phyloP scores from a whole-genome alignment of 2,329 filamentous ascomycete species.

The Pseudogymnoascus sp. region DNA sequence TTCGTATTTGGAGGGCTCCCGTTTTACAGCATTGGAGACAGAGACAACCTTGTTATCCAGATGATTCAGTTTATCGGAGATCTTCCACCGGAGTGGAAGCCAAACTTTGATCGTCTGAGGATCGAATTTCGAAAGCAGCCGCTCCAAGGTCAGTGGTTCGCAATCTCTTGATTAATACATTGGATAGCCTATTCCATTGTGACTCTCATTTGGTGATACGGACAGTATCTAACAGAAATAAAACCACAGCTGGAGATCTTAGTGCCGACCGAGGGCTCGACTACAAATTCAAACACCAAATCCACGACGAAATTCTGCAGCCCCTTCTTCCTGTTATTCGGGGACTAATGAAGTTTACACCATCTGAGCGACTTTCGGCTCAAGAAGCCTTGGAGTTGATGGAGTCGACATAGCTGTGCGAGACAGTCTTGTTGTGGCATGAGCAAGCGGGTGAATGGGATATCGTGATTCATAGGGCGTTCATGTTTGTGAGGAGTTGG shows the following conservation, averaged over 20 bases:
- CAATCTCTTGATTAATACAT: background rate
- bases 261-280: background rate
- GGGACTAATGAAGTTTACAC: constrained; percentile 1
- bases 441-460: no score
- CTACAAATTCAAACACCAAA: constrained; percentile 3
- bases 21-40: constrained; percentile 7
- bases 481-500: no score
- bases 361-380: constrained; percentile 2
- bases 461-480: background rate
- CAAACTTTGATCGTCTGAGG: background rate
- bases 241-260: background rate
- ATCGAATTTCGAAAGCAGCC: background rate
- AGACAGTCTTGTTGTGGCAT: background rate
- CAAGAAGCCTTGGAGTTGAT: background rate
- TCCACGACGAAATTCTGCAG: background rate
- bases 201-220: background rate
- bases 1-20: constrained; percentile 12
- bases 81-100: constrained; percentile 15
- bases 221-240: background rate
- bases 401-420: background rate
- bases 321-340: constrained; percentile 4
- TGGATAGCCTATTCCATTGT: background rate
- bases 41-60: constrained; percentile 4
- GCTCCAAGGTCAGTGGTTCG: background rate
- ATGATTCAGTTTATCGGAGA: constrained; percentile 14